These are phyloP conservation scores for Penicillium vulpinum DNA, from an alignment of 2,329 filamentous ascomycete genomes.

Conservation along the genomic window DNA sequence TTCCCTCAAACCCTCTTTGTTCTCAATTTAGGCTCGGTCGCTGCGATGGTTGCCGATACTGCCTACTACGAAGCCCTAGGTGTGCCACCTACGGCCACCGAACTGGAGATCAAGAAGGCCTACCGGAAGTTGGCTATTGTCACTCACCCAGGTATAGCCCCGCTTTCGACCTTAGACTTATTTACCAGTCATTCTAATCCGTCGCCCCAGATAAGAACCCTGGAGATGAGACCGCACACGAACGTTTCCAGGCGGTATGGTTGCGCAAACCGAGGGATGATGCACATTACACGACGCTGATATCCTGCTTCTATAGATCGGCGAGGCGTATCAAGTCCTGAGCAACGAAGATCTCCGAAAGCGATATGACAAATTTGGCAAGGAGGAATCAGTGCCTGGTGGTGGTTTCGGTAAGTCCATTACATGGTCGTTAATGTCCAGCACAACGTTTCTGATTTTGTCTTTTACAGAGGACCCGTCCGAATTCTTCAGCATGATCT, in stretches of 20 bases:
- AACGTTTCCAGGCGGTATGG: slow-evolving; percentile 83
- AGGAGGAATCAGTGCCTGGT: slow-evolving; percentile 86
- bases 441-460: neutral
- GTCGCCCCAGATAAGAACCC: slow-evolving; percentile 82
- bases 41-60: slow-evolving; percentile 78
- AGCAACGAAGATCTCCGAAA: slow-evolving; percentile 83
- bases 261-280: neutral
- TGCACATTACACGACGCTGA: slow-evolving; percentile 7
- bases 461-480: slow-evolving; percentile 70
- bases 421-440: neutral
- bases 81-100: slow-evolving; percentile 79
- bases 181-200: slow-evolving; percentile 11
- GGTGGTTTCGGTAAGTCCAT: slow-evolving; percentile 73
- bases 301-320: slow-evolving; percentile 51
- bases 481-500: slow-evolving; percentile 98
- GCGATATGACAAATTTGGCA: slow-evolving; percentile 95
- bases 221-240: slow-evolving; percentile 88
- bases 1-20: neutral
- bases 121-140: slow-evolving; percentile 93
- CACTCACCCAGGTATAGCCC: slow-evolving; percentile 76
- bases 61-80: slow-evolving; percentile 84
- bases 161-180: neutral
- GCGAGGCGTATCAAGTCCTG: slow-evolving; percentile 74
- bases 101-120: slow-evolving; percentile 95
- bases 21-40: neutral